These are phyloP conservation scores for Orbilia oligospora DNA, from an alignment of 2,329 filamentous ascomycete species.

Conservation along the genomic window DNA sequence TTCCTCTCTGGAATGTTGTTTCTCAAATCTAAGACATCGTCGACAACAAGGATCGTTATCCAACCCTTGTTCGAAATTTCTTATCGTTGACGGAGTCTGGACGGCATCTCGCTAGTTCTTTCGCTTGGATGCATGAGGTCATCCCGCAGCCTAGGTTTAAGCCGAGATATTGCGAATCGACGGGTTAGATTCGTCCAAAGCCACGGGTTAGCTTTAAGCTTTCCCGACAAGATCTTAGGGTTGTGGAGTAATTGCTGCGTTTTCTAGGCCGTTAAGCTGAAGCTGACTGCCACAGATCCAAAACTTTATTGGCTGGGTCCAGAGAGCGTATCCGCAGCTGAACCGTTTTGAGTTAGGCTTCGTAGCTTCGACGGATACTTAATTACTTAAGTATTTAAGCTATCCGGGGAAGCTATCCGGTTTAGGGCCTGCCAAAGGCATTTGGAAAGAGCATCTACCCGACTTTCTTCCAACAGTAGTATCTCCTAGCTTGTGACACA, in stretches of 20 bases:
- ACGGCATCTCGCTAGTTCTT: conserved; percentile 52
- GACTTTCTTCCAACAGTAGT: not conserved
- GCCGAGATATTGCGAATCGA: conserved; percentile 9
- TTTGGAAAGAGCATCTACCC: not conserved
- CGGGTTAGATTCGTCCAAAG: conserved; percentile 11
- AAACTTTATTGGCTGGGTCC: conserved; percentile 11
- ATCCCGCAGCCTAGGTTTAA: conserved; percentile 40
- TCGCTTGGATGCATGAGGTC: conserved; percentile 52
- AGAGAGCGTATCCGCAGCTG: not conserved
- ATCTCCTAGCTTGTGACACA: not conserved
- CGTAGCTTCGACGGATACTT: conserved; percentile 1
- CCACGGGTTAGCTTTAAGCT: conserved; percentile 19
- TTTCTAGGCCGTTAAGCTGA: not conserved
- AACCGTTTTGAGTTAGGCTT: not conserved
- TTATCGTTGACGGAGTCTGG: conserved; percentile 54
- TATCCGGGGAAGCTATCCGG: not conserved
- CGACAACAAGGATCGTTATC: conserved; percentile 24
- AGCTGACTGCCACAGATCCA: too few species aligned
- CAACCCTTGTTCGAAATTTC: conserved; percentile 26
- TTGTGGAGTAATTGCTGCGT: not conserved
- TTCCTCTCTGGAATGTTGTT: conserved; percentile 33
- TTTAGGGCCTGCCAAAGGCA: not conserved
- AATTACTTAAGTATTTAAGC: not conserved
- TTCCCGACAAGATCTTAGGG: conserved; percentile 5
- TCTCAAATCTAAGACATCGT: conserved; percentile 21